Conservation (phyloP, 805 yeast genomes). For the Metschnikowia anglica region DNA sequence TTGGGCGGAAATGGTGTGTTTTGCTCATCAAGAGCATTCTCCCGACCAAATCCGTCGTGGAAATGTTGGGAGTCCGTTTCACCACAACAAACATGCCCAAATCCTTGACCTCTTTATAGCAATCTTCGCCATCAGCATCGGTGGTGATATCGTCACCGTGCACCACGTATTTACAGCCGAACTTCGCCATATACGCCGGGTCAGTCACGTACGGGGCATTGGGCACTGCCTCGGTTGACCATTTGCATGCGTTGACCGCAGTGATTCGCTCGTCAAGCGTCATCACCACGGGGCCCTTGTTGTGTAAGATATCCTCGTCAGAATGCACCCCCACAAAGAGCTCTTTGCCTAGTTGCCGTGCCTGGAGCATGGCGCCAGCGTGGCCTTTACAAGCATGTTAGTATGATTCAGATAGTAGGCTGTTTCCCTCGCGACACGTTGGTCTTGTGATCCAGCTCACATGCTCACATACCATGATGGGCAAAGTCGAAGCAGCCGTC, state of each 20-base stretch:
- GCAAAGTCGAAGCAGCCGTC: slow-evolving; percentile 98
- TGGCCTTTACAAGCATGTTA: slow-evolving; percentile 58
- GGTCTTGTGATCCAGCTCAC: too few species aligned
- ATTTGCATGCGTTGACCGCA: slow-evolving; percentile 89
- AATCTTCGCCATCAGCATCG: slow-evolving; percentile 92
- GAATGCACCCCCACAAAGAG: slow-evolving; percentile 87
- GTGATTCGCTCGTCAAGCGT: slow-evolving; percentile 67
- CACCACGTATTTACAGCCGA: slow-evolving; percentile 85
- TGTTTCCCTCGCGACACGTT: neutral
- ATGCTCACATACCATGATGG: slow-evolving; percentile 72
- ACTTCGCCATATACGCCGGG: slow-evolving; percentile 71
- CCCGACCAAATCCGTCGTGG: slow-evolving; percentile 92
- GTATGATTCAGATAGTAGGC: slow-evolving; percentile 2
- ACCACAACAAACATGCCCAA: slow-evolving; percentile 87
- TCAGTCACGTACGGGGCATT: slow-evolving; percentile 93
- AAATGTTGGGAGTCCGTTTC: slow-evolving; percentile 88
- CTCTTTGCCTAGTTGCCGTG: slow-evolving; percentile 75
- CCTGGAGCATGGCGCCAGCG: slow-evolving; percentile 95
- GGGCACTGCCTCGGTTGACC: slow-evolving; percentile 73
- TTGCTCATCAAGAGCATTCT: slow-evolving; percentile 69
- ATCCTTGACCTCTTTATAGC: slow-evolving; percentile 81
- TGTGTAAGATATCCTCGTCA: slow-evolving; percentile 76
- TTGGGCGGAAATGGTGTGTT: slow-evolving; percentile 51
- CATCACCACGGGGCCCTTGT: slow-evolving; percentile 97
- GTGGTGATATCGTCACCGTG: slow-evolving; percentile 98